Base-by-base conservation (phyloP, 164 flowering plant genomes). In the Aristolochia contorta region DNA sequence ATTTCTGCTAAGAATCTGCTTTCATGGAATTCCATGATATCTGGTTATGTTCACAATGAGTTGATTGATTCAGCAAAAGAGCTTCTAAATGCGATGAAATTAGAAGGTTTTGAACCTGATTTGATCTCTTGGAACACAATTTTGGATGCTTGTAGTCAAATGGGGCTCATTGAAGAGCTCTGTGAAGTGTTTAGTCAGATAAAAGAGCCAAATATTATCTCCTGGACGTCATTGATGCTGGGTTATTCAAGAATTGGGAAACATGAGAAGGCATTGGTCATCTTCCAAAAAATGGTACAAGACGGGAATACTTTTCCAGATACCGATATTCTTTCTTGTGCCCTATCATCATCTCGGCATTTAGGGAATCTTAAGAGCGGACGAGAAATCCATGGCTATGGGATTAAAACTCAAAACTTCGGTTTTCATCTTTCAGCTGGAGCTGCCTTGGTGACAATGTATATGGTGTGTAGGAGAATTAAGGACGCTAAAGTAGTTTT, bases 1-100 rank as follows among this genome's bases (percentile, higher is more conserved):
- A 74, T 79, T 80, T 66, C 18, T 16, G 68, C 33, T 21, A 74
- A 69, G 58, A 82, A 83, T 69, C 55, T 83, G 64, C 61, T 74
- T 55, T 75, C 87, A 0, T 79, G 87, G 82, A 83, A 80, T 67
- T 69, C 74, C 4, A 74, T 80, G 72, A 74, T 83, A 55, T 75
- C 84, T 0, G 82, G 81, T 13, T 77, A 76, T 69, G 79, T 79
- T 45, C 48, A 30, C 21, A 77, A 77, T 67, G 79, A 75, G 65
- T 57, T 60, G 52, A 60, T 59, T 52, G 66, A 57, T 18, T 49
- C 61, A 55, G 81, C 77, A 12, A 51, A 78, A 7, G 67, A 68
- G 50, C 24, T 81, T 48, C 65, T 78, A n/a, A 43, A 48, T 54
- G 59, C 21, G 15, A 78, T 81, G 80, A 75, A 64, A 54, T 47